These are phyloP conservation scores for Exophiala dermatitidis DNA, from an alignment of 2,329 filamentous ascomycete genomes.

Conservation along the genomic window DNA sequence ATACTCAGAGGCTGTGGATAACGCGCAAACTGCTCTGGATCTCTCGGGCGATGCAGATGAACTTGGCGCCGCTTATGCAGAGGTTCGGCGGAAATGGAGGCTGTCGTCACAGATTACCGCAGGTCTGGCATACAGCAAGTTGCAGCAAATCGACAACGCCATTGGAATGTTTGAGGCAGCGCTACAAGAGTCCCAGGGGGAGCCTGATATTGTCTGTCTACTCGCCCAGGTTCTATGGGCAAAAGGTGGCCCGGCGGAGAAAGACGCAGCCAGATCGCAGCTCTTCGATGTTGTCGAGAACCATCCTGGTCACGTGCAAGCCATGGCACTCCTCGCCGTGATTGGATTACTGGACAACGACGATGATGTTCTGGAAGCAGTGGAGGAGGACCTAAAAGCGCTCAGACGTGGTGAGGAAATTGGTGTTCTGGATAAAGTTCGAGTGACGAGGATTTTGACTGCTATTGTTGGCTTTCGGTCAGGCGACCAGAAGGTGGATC, in stretches of 20 bases:
- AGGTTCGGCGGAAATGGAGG: constrained; percentile 61
- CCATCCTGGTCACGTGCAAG: constrained; percentile 67
- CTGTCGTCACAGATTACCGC: constrained; percentile 80
- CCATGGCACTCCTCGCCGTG: constrained; percentile 72
- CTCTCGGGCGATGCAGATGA: constrained; percentile 63
- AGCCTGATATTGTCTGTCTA: constrained; percentile 78
- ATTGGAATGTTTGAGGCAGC: constrained; percentile 74
- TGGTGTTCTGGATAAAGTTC: constrained; percentile 55
- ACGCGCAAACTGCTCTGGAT: constrained; percentile 71
- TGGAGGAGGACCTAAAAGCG: constrained; percentile 65
- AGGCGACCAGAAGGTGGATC: constrained; percentile 39
- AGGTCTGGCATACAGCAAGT: constrained; percentile 74
- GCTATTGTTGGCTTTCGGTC: constrained; percentile 59
- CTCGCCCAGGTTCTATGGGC: constrained; percentile 92
- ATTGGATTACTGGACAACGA: constrained; percentile 78
- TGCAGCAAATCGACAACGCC: constrained; percentile 57
- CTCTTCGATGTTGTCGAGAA: constrained; percentile 74
- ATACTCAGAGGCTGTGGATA: constrained; percentile 65
- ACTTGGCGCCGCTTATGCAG: constrained; percentile 54
- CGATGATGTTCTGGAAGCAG: constrained; percentile 69
- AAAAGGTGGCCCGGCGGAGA: constrained; percentile 66
- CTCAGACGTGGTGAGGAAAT: constrained; percentile 63
- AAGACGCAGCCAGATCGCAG: constrained; percentile 66
- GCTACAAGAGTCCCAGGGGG: constrained; percentile 59
- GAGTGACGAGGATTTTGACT: constrained; percentile 68